Conservation (phyloP, 2,329 filamentous ascomycete species). For the Hypoxylon sp. region DNA sequence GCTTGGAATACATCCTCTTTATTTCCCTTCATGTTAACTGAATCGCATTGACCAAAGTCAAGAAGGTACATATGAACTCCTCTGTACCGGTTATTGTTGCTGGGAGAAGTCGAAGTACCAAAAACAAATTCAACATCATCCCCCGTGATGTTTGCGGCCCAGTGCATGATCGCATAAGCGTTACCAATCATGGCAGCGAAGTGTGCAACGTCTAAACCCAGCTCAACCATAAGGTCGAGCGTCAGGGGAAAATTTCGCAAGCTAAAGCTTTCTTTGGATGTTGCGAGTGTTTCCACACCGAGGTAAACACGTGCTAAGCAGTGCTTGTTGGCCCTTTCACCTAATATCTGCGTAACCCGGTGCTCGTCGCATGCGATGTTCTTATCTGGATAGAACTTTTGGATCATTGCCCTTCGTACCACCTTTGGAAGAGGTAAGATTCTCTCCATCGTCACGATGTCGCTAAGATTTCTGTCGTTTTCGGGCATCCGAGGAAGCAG, state of each 20-base stretch:
- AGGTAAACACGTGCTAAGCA: conserved; percentile 6
- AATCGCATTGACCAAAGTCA: conserved; percentile 3
- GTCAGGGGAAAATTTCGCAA: conserved; percentile 10
- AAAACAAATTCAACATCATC: conserved; percentile 13
- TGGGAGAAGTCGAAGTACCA: not conserved
- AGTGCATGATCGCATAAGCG: conserved; percentile 15
- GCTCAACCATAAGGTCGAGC: not conserved
- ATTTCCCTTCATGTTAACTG: not conserved
- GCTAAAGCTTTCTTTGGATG: not conserved
- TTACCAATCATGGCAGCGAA: conserved; percentile 11
- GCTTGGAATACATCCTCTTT: conserved; percentile 6
- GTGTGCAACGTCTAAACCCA: not conserved
- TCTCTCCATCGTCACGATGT: conserved; percentile 1
- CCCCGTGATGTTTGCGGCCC: not conserved
- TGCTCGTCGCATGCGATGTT: not conserved
- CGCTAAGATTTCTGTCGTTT: no score
- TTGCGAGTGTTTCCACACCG: not conserved
- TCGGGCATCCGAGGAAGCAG: no score
- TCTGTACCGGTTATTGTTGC: not conserved
- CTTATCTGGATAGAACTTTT: not conserved
- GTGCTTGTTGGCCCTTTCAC: conserved; percentile 5
- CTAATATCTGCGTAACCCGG: not conserved
- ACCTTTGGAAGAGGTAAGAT: conserved; percentile 10
- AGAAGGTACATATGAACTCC: not conserved
- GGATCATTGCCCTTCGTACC: conserved; percentile 1